These are phyloP conservation scores for Talaromyces adpressus DNA, from an alignment of 495 filamentous ascomycete species.

Conservation along the genomic window DNA sequence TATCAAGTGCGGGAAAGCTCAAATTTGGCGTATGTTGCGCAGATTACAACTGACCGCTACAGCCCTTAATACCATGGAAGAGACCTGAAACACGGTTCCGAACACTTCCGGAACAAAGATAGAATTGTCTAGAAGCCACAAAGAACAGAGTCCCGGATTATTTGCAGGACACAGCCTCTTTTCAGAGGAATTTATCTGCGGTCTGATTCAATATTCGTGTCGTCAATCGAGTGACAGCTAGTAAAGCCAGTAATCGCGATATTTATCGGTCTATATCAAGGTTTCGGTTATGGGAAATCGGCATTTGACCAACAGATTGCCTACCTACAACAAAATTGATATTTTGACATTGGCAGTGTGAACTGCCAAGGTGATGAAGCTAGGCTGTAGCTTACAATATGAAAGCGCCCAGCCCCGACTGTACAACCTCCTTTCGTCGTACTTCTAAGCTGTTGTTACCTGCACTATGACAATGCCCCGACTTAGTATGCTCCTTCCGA, in stretches of 20 bases:
- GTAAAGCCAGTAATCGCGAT: background rate
- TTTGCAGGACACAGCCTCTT: background rate
- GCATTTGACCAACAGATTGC: background rate
- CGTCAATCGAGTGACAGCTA: background rate
- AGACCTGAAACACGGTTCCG: background rate
- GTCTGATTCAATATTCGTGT: background rate
- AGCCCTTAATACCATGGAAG: background rate
- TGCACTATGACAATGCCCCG: no score
- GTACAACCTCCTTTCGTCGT: background rate
- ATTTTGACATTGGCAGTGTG: no score
- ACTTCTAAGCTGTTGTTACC: no score
- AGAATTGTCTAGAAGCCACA: background rate
- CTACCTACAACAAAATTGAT: no score
- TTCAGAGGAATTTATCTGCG: background rate
- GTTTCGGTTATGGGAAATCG: background rate
- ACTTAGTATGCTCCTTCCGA: no score
- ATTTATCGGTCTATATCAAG: no score
- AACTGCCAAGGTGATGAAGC: no score
- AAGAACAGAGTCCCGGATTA: background rate
- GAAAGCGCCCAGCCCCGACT: background rate
- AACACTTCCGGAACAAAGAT: background rate
- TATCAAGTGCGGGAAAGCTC: background rate
- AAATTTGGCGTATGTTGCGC: background rate
- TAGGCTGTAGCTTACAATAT: no score
- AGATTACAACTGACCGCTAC: background rate